Evolutionary conservation across 2,329 filamentous ascomycete species (phyloP).

Genomic region (Escovopsis sp.): DNA sequence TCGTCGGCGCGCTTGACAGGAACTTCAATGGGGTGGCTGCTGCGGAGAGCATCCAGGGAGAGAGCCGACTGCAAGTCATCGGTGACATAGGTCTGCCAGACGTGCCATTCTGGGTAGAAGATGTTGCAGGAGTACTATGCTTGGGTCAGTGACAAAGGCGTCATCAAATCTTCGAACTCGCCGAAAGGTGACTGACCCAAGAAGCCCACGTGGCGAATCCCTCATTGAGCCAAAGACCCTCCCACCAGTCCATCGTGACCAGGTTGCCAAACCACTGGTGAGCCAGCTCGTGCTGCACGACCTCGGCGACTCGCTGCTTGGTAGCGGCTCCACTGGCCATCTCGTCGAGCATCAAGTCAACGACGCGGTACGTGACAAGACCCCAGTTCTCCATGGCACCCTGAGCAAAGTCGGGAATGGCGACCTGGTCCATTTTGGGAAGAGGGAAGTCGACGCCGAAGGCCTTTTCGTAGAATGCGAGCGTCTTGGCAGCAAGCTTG

Average conservation of each 20-base stretch:
- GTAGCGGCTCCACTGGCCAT: slow-evolving; percentile 78
- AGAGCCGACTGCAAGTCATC: slow-evolving; percentile 84
- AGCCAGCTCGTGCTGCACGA: slow-evolving; percentile 91
- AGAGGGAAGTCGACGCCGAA: slow-evolving; percentile 64
- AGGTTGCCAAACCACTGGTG: slow-evolving; percentile 95
- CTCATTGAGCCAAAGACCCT: slow-evolving; percentile 86
- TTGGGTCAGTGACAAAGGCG: background rate
- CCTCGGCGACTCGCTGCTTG: slow-evolving; percentile 87
- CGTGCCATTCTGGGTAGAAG: slow-evolving; percentile 90
- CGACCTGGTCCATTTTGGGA: slow-evolving; percentile 36
- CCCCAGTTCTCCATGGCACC: slow-evolving; percentile 99
- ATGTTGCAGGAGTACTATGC: slow-evolving; percentile 63
- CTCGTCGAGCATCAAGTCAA: slow-evolving; percentile 70
- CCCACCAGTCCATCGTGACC: slow-evolving; percentile 96
- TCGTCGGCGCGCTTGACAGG: slow-evolving; percentile 91
- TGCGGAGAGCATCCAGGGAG: slow-evolving; percentile 76
- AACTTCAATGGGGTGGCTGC: slow-evolving; percentile 92
- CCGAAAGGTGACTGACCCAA: slow-evolving; percentile 94
- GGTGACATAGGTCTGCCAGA: slow-evolving; percentile 90
- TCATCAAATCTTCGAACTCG: slow-evolving; percentile 20
- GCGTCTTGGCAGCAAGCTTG: slow-evolving; percentile 73
- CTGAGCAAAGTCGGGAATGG: slow-evolving; percentile 77
- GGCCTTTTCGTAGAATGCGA: slow-evolving; percentile 90
- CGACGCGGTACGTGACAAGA: slow-evolving; percentile 84
- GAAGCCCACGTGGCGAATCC: slow-evolving; percentile 98